Evolutionary conservation across 73 alveolate species (phyloP).

Genomic region (Stentor coeruleus): DNA sequence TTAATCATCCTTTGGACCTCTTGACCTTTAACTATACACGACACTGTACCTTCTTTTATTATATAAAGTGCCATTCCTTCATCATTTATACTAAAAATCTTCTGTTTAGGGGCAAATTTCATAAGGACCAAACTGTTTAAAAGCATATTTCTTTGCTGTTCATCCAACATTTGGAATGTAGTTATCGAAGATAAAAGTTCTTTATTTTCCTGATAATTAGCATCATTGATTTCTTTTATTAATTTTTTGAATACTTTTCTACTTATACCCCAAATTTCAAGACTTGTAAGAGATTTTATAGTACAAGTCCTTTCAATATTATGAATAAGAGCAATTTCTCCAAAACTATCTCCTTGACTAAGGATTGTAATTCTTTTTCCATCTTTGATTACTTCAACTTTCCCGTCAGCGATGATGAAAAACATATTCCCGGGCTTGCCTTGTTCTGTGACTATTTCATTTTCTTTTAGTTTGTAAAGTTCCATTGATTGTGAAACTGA

Average conservation of each 20-base stretch:
- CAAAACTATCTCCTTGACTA: neutral
- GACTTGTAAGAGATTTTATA: neutral
- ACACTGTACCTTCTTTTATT: slow-evolving; percentile 48
- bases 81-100: slow-evolving; percentile 46
- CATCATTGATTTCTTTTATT: neutral
- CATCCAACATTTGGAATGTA: neutral
- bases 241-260: neutral
- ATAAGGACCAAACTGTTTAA: neutral
- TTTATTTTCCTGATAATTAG: neutral
- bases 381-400: neutral
- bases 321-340: neutral
- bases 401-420: neutral
- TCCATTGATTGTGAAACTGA: neutral
- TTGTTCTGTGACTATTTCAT: neutral
- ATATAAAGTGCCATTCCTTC: slow-evolving; percentile 48
- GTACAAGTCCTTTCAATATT: neutral
- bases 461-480: neutral
- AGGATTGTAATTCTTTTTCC: neutral
- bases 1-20: slow-evolving; percentile 30
- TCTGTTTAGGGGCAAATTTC: slow-evolving; percentile 25
- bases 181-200: neutral
- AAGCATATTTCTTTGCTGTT: neutral
- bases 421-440: neutral
- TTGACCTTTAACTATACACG: slow-evolving; percentile 29
- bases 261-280: neutral